Evolutionary conservation across 2,329 filamentous ascomycete species (phyloP).

Genomic region (Sclerotinia glacialis): DNA sequence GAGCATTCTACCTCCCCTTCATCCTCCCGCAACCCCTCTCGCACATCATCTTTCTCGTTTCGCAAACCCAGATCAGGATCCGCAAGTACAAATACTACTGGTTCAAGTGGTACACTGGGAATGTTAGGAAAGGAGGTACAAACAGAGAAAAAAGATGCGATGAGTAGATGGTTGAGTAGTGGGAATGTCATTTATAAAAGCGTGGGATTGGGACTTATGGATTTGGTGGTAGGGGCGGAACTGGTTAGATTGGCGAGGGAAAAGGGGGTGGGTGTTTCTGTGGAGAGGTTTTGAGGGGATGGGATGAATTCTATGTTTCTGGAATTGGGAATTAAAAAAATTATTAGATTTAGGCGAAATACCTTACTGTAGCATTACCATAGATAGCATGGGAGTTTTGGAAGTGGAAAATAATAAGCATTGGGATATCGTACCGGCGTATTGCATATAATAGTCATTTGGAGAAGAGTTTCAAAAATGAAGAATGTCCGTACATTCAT

Average conservation of each 20-base stretch:
- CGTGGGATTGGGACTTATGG: constrained; percentile 65
- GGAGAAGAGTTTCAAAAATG: neutral
- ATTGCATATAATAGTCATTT: too few species aligned
- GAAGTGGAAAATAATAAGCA: neutral
- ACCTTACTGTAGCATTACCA: neutral
- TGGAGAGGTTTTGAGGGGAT: constrained; percentile 50
- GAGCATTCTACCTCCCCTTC: neutral
- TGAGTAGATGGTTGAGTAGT: constrained; percentile 55
- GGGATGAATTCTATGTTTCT: neutral
- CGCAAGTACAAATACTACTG: constrained; percentile 24
- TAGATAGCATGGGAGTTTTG: constrained; percentile 11
- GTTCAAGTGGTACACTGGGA: constrained; percentile 22
- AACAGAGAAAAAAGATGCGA: constrained; percentile 46
- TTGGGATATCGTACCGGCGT: neutral
- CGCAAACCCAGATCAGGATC: constrained; percentile 22
- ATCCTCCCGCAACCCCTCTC: constrained; percentile 23
- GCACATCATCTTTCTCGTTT: constrained; percentile 27
- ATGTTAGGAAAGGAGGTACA: constrained; percentile 29
- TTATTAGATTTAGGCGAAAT: neutral
- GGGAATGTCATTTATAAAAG: constrained; percentile 69
- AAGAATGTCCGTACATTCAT: too few species aligned
- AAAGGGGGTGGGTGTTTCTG: constrained; percentile 52
- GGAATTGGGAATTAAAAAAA: neutral
- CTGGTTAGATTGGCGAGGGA: constrained; percentile 54
- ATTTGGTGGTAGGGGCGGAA: constrained; percentile 59